These are phyloP conservation scores for Clarireedia paspali DNA, from an alignment of 2,329 filamentous ascomycete species.

Conservation along the genomic window DNA sequence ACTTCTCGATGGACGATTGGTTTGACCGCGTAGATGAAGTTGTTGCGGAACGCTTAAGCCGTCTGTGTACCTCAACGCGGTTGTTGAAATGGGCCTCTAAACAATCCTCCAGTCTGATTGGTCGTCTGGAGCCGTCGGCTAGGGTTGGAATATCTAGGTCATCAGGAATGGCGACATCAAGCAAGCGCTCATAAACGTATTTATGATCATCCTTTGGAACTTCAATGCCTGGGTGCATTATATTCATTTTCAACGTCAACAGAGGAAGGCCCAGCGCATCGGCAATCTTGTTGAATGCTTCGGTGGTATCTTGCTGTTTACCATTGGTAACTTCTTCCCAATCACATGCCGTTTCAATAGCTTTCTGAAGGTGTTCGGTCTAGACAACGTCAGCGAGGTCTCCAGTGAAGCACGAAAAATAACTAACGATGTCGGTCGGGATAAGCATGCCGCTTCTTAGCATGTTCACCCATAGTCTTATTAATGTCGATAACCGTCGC, in stretches of 20 bases:
- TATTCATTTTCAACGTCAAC: constrained; percentile 84
- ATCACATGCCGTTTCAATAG: constrained; percentile 68
- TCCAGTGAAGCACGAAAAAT: background rate
- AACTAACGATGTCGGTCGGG: constrained; percentile 68
- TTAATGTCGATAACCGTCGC: constrained; percentile 64
- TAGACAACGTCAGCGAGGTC: constrained; percentile 31
- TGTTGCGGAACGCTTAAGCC: constrained; percentile 56
- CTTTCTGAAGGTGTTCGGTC: constrained; percentile 76
- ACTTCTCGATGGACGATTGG: constrained; percentile 13
- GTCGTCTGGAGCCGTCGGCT: constrained; percentile 42
- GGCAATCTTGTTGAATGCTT: constrained; percentile 92
- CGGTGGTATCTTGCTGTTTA: constrained; percentile 91
- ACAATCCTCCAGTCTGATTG: constrained; percentile 80
- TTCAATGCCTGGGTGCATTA: constrained; percentile 85
- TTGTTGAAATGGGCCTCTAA: constrained; percentile 88
- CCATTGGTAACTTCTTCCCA: constrained; percentile 73
- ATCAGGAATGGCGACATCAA: constrained; percentile 84
- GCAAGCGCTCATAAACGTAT: constrained; percentile 80
- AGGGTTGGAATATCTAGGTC: constrained; percentile 41
- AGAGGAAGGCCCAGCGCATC: constrained; percentile 81
- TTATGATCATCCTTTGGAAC: constrained; percentile 85
- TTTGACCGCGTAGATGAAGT: constrained; percentile 29
- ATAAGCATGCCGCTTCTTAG: constrained; percentile 79
- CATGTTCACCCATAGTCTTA: constrained; percentile 91
- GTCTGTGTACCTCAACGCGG: constrained; percentile 77